These are phyloP conservation scores for Epithemia pelagica DNA, from an alignment of 108 stramenopile species.

Conservation along the genomic window DNA sequence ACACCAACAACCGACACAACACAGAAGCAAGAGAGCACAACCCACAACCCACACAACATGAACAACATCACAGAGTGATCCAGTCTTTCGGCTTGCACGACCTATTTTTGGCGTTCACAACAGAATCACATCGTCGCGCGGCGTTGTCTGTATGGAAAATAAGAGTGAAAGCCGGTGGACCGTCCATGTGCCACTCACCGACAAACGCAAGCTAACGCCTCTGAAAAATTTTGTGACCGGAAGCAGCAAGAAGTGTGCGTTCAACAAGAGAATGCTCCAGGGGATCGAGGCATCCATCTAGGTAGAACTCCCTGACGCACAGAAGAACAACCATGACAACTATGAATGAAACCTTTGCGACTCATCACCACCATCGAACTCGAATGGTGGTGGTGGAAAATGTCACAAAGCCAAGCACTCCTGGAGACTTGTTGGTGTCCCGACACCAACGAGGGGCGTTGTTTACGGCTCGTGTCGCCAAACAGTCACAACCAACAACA, in stretches of 20 bases:
- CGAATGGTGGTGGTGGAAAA: background rate
- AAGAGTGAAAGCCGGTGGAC: background rate
- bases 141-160: background rate
- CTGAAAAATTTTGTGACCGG: too few relatives aligned
- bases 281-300: background rate
- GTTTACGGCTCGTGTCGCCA: background rate
- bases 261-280: background rate
- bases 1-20: too few relatives aligned
- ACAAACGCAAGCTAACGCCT: too few relatives aligned
- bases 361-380: background rate
- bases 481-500: too few relatives aligned
- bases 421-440: background rate
- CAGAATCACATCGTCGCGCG: background rate
- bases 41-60: too few relatives aligned
- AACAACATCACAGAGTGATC: too few relatives aligned
- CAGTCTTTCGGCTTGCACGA: too few relatives aligned
- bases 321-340: background rate
- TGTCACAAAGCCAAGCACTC: background rate
- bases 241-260: too few relatives aligned
- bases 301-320: background rate
- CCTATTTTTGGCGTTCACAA: constrained; percentile 1
- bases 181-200: background rate
- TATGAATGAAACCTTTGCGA: background rate
- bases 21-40: too few relatives aligned
- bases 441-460: background rate